Conservation (phyloP, 2,329 filamentous ascomycete genomes). For the Xylaria sp. region DNA sequence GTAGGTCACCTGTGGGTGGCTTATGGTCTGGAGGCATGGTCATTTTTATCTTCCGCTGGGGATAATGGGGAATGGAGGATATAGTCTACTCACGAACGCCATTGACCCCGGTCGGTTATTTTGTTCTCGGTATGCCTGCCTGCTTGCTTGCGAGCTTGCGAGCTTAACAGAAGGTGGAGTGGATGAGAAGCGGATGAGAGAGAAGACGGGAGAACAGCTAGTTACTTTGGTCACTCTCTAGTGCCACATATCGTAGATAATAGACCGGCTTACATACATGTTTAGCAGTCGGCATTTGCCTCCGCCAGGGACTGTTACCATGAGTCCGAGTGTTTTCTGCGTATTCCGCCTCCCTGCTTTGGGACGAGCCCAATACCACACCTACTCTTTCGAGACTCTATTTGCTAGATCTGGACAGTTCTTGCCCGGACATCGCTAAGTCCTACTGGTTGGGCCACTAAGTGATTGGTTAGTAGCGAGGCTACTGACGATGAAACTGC, state of each 20-base stretch:
- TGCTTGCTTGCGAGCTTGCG: not conserved
- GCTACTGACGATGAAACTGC: not conserved
- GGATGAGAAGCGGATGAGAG: not conserved
- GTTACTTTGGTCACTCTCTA: not conserved
- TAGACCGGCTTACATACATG: not conserved
- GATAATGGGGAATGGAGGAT: not conserved
- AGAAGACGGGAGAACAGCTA: not conserved
- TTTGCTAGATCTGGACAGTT: not conserved
- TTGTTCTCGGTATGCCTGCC: not conserved
- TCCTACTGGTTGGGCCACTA: not conserved
- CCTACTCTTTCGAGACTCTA: not conserved
- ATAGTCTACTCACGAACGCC: conserved; percentile 6
- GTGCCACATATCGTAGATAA: conserved; percentile 1
- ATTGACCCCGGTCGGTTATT: not conserved
- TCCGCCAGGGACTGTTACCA: not conserved
- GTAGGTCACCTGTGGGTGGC: conserved; percentile 34
- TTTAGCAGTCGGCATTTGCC: not conserved
- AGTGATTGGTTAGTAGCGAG: not conserved
- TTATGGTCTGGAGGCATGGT: conserved; percentile 26
- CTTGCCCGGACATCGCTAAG: not conserved
- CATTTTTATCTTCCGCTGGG: not conserved
- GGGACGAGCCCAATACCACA: not conserved
- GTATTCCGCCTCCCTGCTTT: not conserved
- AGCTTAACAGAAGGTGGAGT: not conserved
- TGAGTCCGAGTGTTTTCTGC: not conserved